Conservation (phyloP, 805 yeast species). For the Lipomyces starkeyi region DNA sequence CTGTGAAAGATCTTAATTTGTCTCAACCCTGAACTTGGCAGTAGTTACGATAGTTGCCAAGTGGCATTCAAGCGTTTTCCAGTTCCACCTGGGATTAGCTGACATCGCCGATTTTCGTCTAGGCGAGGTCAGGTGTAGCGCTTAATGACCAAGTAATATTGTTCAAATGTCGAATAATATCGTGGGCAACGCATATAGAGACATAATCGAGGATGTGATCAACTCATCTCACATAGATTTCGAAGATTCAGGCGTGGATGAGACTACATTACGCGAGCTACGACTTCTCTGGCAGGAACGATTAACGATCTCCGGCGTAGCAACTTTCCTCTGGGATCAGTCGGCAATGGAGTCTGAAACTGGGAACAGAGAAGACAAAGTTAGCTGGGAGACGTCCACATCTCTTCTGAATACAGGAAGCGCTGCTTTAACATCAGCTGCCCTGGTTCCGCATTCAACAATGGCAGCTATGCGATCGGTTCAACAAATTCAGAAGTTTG, state of each 20-base stretch:
- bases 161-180: conserved; percentile 31
- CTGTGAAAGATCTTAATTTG: too few species aligned
- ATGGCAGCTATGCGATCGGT: conserved; percentile 46
- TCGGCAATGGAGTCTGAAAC: conserved; percentile 22
- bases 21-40: too few species aligned
- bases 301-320: conserved; percentile 66
- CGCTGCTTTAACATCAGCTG: not conserved
- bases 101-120: too few species aligned
- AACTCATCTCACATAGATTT: conserved; percentile 91
- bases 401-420: conserved; percentile 13
- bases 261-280: conserved; percentile 84
- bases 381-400: conserved; percentile 25
- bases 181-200: conserved; percentile 70
- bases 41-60: too few species aligned
- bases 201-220: conserved; percentile 87
- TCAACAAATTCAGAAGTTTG: conserved; percentile 43
- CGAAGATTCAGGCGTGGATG: conserved; percentile 96
- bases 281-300: conserved; percentile 79
- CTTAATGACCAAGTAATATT: not conserved
- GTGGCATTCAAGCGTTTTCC: too few species aligned
- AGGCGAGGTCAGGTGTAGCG: too few species aligned
- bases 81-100: too few species aligned
- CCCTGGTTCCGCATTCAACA: conserved; percentile 32
- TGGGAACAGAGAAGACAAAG: conserved; percentile 4
- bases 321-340: conserved; percentile 68